Base-by-base conservation (phyloP, 768 basidiomycete genomes). In the Tricholoma saponaceum region DNA sequence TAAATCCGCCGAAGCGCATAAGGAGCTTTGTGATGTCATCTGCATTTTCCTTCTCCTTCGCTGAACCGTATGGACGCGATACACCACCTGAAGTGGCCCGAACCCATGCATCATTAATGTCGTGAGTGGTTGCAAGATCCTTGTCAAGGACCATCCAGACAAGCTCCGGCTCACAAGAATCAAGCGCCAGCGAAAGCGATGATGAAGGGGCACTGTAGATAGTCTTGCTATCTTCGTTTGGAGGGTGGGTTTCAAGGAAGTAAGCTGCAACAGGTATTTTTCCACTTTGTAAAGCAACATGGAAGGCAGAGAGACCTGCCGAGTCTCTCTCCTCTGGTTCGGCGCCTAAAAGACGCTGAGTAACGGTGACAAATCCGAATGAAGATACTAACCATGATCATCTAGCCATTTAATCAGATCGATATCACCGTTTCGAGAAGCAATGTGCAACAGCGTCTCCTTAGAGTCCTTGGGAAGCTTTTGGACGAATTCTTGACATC, bases 381-480 rank as follows among this genome's bases (percentile, higher is more conserved):
- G 30, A 53, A 61, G 49, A 55, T 52, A 70, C 83, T 63, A 63
- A 90, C 90, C 83, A 67, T 91, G 89, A 4, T 80, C 75, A 70
- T 86, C 81, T 12, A 92, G 79, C 88, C 89, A 91, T 62, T 81
- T 69, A 7, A 87, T 77, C 54, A 92, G 70, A 20, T 79, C 80
- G 6, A 70, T 62, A 70, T 90, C 79, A 9, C 83, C 85, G 55
- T 76, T 73, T 55, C 67, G 71, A 2, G 80, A 76, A 52, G 82
- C 84, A 56, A 92, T 87, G 63, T 91, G 90, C 54, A 86, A 69
- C 10, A 92, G 73, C 37, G 88, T 88, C 70, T 91, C 84, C 60
- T 74, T 71, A n/a, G 74, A 76, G 70, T 90, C 87, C 57, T 75
- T 63, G 10, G 83, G 82, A 4, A 60, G 59, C 10, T 37, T 60